Evolutionary conservation across 2,329 filamentous ascomycete species (phyloP).

Genomic region (Pseudogymnoascus sp.): DNA sequence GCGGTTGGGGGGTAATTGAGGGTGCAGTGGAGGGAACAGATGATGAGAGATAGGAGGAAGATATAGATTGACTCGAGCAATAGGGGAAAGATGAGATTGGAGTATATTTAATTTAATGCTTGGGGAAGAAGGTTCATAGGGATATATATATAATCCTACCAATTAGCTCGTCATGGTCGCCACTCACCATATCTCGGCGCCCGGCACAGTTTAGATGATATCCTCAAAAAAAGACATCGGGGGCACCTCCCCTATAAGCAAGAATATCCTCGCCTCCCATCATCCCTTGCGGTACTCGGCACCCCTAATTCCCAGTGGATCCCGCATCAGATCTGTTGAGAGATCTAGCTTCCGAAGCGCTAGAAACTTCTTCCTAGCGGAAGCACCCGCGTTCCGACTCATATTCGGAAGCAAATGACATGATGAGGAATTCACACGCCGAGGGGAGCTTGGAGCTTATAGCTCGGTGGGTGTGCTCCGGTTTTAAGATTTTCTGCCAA

Average conservation of each 20-base stretch:
- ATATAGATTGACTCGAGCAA: neutral
- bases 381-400: neutral
- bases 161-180: neutral
- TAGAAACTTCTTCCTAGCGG: neutral
- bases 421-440: neutral
- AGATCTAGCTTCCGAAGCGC: neutral
- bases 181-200: neutral
- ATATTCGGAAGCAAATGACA: neutral
- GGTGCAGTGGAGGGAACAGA: neutral
- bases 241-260: neutral
- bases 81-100: neutral
- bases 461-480: neutral
- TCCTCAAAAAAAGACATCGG: neutral
- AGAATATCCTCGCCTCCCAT: neutral
- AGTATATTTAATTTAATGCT: neutral
- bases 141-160: neutral
- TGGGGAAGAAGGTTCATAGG: neutral
- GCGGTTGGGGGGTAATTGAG: neutral
- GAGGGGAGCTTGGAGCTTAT: neutral
- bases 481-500: conserved; percentile 4
- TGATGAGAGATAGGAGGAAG: neutral
- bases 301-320: neutral
- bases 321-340: neutral
- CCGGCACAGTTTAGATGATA: neutral
- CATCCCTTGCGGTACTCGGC: neutral